Evolutionary conservation across 768 basidiomycete genomes (phyloP).

Genomic region (Mycena crocata): DNA sequence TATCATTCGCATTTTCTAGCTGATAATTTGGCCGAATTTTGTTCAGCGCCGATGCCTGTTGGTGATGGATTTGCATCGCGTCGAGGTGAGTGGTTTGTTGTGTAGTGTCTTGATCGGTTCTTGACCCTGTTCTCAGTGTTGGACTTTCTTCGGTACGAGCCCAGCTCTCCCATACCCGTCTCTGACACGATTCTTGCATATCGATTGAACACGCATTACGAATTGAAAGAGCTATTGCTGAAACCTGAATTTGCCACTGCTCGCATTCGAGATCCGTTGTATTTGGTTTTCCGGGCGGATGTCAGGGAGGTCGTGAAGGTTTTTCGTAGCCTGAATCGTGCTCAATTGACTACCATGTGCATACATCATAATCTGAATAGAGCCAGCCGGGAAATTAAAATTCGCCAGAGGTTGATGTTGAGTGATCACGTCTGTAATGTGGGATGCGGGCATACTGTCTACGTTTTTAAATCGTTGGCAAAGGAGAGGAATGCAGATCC

Average conservation of each 20-base stretch:
- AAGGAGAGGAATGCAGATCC: not conserved
- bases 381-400: too few species aligned
- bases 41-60: constrained; percentile 6
- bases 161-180: not conserved
- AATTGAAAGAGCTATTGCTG: not conserved
- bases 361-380: not conserved
- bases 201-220: not conserved
- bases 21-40: too few species aligned
- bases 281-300: not conserved
- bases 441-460: not conserved
- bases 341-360: not conserved
- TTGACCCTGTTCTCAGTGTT: not conserved
- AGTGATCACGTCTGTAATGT: not conserved
- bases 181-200: not conserved
- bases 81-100: not conserved
- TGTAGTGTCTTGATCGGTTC: too few species aligned
- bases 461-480: not conserved
- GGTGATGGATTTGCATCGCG: not conserved
- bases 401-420: too few species aligned
- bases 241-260: not conserved
- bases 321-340: not conserved
- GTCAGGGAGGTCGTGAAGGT: not conserved
- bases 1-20: too few species aligned
- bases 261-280: not conserved
- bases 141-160: not conserved